Evolutionary conservation across 2,329 filamentous ascomycete species (phyloP).

Genomic region (Colletotrichum karsti): DNA sequence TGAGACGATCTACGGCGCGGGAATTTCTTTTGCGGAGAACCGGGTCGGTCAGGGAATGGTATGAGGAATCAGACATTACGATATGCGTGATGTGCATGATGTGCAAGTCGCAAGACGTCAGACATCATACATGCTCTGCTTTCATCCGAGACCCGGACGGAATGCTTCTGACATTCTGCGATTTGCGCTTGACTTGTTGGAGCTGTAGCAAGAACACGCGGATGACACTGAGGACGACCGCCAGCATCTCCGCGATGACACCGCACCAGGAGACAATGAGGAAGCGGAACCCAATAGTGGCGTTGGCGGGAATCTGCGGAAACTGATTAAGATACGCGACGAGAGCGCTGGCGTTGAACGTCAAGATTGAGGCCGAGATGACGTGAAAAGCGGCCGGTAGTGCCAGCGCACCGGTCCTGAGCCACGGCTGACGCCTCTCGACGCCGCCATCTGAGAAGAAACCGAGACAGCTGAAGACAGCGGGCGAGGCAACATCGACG

Average conservation of each 20-base stretch:
- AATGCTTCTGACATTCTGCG: neutral
- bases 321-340: neutral
- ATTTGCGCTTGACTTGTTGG: neutral
- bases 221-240: neutral
- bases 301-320: neutral
- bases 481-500: neutral
- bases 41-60: neutral
- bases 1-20: neutral
- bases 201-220: neutral
- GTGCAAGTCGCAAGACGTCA: neutral
- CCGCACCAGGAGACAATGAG: slow-evolving; percentile 2
- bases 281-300: neutral
- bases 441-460: neutral
- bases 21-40: neutral
- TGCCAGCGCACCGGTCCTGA: neutral
- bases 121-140: neutral
- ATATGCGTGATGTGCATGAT: neutral
- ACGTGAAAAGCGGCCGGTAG: neutral
- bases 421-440: neutral
- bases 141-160: neutral
- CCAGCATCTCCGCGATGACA: neutral
- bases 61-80: neutral
- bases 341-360: neutral
- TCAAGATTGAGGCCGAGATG: neutral
- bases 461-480: neutral